Evolutionary conservation across 768 basidiomycete species (phyloP), one percentile per base, ranked within the genome.

Genomic region (Phallus indusiatus): DNA sequence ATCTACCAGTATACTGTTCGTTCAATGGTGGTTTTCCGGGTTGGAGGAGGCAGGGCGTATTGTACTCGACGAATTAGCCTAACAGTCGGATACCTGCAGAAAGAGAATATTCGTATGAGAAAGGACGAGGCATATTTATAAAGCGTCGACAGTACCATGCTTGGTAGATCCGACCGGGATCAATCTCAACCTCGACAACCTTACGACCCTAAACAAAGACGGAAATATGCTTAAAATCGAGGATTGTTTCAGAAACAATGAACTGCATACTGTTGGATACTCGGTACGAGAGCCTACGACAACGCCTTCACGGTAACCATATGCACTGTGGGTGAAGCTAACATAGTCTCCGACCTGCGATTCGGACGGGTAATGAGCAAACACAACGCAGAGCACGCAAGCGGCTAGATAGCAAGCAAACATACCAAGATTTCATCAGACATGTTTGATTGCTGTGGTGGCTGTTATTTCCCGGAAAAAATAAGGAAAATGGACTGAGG

Each of bases 101-200:
- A 49, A 33, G 56, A 63, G 46, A 65, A 60, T 20, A n/a, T n/a
- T n/a, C n/a, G n/a, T 53, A 59, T 12, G 36, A 24, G 37, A 51
- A 47, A 2, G 2, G 60, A 55, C 8, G 17, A 17, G 16, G 0
- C 35, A 20, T n/a, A 5, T 37, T 37, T 53, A 48, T 36, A 57
- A 5, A 28, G 50, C 48, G 36, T 8, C 36, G 36, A 37, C 36
- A 33, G 60, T 62, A 85, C 84, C 82, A 86, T 48, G 85, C 83
- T 57, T 85, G 73, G 78, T 84, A 86, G 57, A 88, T 67, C 57
- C 86, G 82, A 28, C 76, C 75, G 16, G 78, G 72, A 60, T 90
- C 88, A 59, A 93, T 80, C 67, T 88, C 89, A 33, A 93, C 85
- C 67, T 90, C 86, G 62, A 93, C 73, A 64, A 91, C 78, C 74